Base-by-base conservation (phyloP, 768 basidiomycete genomes). In the Rhodosporidiobolus sp. region DNA sequence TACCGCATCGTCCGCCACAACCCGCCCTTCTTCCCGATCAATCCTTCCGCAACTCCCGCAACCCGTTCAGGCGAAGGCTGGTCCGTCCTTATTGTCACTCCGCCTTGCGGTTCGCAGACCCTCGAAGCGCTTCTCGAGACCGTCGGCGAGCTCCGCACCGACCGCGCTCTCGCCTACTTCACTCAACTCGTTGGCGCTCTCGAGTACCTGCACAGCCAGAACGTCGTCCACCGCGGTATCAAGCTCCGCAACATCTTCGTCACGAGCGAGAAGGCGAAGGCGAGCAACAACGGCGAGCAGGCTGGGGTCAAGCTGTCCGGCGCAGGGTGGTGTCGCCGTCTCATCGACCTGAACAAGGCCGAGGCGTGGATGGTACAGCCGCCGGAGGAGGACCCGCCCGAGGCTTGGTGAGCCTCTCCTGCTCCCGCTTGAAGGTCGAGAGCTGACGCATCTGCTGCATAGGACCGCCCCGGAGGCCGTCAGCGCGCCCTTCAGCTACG, bases 401-500 rank as follows among this genome's bases (percentile, higher is more conserved):
- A 76, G 8, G 26, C 65, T 6, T 76, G 74, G 74, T 75, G 8
- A 26, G 63, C 26, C 11, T 3, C 6, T 1, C 4, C 9, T 17
- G 1, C 17, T 30, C 24, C 3, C 14, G 10, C 2, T 17, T 35
- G 7, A 3, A 22, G n/a, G n/a, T n/a, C n/a, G n/a, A n/a, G n/a
- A n/a, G 6, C 22, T 0, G 26, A n/a, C 7, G n/a, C 26, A 1
- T 26, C 24, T 4, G 26, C 60, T 1, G 30, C 28, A 9, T 30
- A 75, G 77, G 77, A 64, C 53, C 6, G 74, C 65, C 7, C 78
- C 78, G 2, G 72, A 73, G 32, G 72, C 74, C 5, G 32, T 72
- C 46, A n/a, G 52, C 9, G 76, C 75, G 8, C 77, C 78, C 4
- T 74, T 79, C 59, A 67, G 65, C 16, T 76, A 78, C 58, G 70